These are phyloP conservation scores for Russula vinacea DNA, from an alignment of 768 basidiomycete species.

Conservation along the genomic window DNA sequence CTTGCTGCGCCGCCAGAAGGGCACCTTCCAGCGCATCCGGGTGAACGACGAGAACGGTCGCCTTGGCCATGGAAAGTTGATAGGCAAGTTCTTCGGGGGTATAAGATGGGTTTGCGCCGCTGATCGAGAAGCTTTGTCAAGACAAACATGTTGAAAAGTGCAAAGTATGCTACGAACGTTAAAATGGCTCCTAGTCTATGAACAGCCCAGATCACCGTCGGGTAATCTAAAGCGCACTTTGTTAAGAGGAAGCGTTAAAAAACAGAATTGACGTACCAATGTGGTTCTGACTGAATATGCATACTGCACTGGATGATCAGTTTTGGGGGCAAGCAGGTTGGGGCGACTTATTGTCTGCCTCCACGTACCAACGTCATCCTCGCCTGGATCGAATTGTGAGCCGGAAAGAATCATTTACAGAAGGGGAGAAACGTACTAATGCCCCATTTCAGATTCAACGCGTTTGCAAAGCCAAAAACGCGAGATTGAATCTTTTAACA, in stretches of 20 bases:
- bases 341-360: not conserved
- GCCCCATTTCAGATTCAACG: constrained; percentile 37
- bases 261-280: constrained; percentile 31
- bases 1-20: constrained; percentile 35
- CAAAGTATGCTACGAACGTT: constrained; percentile 24
- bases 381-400: constrained; percentile 32
- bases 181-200: constrained; percentile 33
- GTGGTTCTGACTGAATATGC: constrained; percentile 33
- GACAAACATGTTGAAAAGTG: not conserved
- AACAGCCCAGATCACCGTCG: constrained; percentile 30
- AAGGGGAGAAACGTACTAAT: constrained; percentile 35
- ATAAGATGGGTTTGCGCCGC: constrained; percentile 62
- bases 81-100: constrained; percentile 55
- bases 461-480: constrained; percentile 41
- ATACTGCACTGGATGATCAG: constrained; percentile 26
- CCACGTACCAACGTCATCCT: constrained; percentile 42
- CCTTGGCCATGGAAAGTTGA: constrained; percentile 42
- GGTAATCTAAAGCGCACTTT: constrained; percentile 14
- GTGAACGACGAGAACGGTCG: constrained; percentile 36
- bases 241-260: not conserved
- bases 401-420: constrained; percentile 8
- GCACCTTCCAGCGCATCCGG: constrained; percentile 35
- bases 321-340: not conserved
- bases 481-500: constrained; percentile 38
- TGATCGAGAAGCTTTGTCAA: constrained; percentile 29